A percentile compares a stretch with the other conserved stretches of the same genome.
These are phyloP conservation scores for Arthrobotrys conoides DNA, from an alignment of 2,329 filamentous ascomycete genomes.

Conservation along the genomic window DNA sequence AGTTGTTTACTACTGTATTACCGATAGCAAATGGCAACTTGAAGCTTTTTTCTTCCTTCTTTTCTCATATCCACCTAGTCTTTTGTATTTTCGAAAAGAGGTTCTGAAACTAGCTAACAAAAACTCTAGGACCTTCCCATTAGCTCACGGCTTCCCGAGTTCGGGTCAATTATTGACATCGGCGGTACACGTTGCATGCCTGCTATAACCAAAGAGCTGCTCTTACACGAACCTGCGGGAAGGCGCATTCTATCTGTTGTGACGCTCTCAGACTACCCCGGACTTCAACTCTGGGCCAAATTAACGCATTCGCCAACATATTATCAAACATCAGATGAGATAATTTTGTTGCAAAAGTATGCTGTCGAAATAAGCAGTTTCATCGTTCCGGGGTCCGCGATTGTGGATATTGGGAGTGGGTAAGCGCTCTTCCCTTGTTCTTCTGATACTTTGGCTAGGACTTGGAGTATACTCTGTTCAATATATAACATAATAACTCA, in stretches of 20 bases:
- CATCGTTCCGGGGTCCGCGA: slow-evolving; percentile 4
- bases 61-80: too few species aligned
- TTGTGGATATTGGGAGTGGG: slow-evolving; percentile 15
- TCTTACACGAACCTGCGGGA: not conserved
- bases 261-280: slow-evolving; percentile 5
- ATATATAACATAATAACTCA: too few species aligned
- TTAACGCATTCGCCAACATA: slow-evolving; percentile 15
- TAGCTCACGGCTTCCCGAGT: not conserved
- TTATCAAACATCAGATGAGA: slow-evolving; percentile 10
- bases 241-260: slow-evolving; percentile 11
- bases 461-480: too few species aligned
- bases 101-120: not conserved
- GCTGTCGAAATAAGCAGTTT: not conserved
- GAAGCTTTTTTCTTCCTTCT: too few species aligned
- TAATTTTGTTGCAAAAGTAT: slow-evolving; percentile 9
- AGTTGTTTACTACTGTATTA: too few species aligned
- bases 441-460: too few species aligned
- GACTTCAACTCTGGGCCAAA: not conserved
- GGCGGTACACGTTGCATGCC: slow-evolving; percentile 15
- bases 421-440: not conserved
- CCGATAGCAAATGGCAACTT: too few species aligned
- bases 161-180: slow-evolving; percentile 8
- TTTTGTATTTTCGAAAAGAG: not conserved
- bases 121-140: not conserved
- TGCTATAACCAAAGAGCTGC: slow-evolving; percentile 5